Evolutionary conservation across 1,139 yeast genomes (phyloP).

Genomic region (Pneumocystis canis): DNA sequence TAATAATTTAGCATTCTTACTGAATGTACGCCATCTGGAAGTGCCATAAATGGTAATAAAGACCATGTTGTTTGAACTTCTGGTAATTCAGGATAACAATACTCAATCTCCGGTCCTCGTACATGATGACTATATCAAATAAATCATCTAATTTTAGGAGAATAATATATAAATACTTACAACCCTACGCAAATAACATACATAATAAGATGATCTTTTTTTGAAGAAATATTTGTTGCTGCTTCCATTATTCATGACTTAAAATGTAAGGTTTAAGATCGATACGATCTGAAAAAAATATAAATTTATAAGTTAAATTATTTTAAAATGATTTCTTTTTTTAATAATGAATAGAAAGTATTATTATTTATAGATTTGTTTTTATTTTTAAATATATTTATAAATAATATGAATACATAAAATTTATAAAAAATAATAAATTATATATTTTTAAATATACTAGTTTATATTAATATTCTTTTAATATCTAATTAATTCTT

Average conservation of each 20-base stretch:
- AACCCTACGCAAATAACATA: background rate
- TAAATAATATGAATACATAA: background rate
- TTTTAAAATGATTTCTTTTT: too few relatives aligned
- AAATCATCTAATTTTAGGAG: background rate
- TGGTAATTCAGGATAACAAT: constrained; percentile 35
- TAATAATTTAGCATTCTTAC: constrained; percentile 12
- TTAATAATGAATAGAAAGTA: background rate
- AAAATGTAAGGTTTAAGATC: background rate
- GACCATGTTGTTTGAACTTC: constrained; percentile 65
- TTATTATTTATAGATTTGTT: too few relatives aligned
- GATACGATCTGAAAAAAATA: background rate
- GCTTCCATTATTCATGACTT: background rate
- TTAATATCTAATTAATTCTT: too few relatives aligned
- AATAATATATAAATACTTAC: background rate
- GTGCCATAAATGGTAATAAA: constrained; percentile 81
- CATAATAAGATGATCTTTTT: background rate
- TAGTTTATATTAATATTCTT: too few relatives aligned
- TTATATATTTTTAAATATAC: too few relatives aligned
- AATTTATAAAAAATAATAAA: too few relatives aligned
- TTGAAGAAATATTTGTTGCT: background rate
- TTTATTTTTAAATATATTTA: too few relatives aligned
- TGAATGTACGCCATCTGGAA: constrained; percentile 89
- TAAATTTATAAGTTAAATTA: too few relatives aligned
- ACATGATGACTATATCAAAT: constrained; percentile 44
- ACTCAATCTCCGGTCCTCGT: constrained; percentile 89